Percentiles rank a stretch among this genome's conserved stretches.
These are phyloP conservation scores for Petunia secreta DNA, from an alignment of 257 asterid species.

Conservation along the genomic window DNA sequence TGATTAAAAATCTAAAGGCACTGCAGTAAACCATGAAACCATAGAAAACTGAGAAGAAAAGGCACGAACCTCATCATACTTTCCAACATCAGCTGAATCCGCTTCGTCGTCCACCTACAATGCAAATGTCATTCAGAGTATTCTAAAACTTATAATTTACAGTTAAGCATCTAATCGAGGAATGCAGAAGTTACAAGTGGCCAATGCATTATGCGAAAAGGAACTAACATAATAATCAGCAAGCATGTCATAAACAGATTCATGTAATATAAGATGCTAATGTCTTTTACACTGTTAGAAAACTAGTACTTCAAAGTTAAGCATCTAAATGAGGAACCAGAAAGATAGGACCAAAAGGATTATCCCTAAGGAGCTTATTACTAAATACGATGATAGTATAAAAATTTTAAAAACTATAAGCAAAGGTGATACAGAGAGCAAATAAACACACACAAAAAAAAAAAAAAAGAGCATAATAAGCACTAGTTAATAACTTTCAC, in stretches of 20 bases:
- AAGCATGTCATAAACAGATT: neutral
- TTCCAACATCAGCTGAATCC: slow-evolving; percentile 50
- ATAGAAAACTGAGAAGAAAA: neutral
- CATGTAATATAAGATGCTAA: neutral
- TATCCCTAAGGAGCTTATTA: neutral
- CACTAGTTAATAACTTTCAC: neutral
- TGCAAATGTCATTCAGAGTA: slow-evolving; percentile 7
- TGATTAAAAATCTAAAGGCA: neutral
- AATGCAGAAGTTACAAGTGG: neutral
- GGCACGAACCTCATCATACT: slow-evolving; percentile 48
- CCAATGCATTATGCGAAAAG: neutral
- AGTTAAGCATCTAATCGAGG: neutral
- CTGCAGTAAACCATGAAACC: neutral
- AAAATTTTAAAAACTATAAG: neutral
- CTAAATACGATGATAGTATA: neutral
- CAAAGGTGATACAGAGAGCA: neutral
- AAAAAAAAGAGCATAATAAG: neutral
- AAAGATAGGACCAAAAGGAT: neutral
- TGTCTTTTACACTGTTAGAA: neutral
- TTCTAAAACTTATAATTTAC: slow-evolving; percentile 1
- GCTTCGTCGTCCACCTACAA: slow-evolving; percentile 45
- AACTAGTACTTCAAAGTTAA: neutral
- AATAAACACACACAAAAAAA: slow-evolving; percentile 10
- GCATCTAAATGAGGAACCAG: neutral
- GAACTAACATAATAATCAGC: slow-evolving; percentile 1